Evolutionary conservation across 2,329 filamentous ascomycete genomes (phyloP), one percentile per base, ranked within the genome.

Genomic region (Lomentospora prolificans): DNA sequence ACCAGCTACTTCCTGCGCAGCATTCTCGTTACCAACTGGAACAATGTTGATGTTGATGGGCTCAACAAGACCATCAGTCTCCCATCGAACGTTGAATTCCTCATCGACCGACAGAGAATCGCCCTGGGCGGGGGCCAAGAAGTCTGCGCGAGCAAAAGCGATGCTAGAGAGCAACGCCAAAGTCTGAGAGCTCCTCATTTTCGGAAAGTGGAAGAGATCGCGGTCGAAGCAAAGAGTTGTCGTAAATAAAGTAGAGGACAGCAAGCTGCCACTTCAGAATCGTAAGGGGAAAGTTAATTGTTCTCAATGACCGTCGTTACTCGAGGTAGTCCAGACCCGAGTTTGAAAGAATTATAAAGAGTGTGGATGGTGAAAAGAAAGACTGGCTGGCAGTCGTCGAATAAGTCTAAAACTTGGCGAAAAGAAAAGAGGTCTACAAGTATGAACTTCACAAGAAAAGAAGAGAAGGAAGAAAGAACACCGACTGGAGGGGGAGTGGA

Each of bases 141-240:
- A 54, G 8, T 53, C 44, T 3, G 55, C 55, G 3, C 41, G 39
- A 41, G 14, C 51, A 10, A 57, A 28, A 12, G 55, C 55, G n/a
- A 57, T 51, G 51, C 55, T 41, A 14, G 51, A 50, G 14, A 57
- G 50, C 27, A 57, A 51, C 28, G 51, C 50, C 4, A 57, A n/a
- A 19, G 50, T 54, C 46, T 50, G 41, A n/a, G 46, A 52, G 3
- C 48, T 53, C 22, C 44, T 41, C 55, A 57, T 57, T 10, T 54
- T 57, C 17, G 27, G 33, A 50, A 19, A 9, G 14, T 51, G 6
- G 51, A 44, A 41, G 41, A 14, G 22, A 14, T 25, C 9, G 14
- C 14, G 27, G 41, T 31, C 25, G 14, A 36, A n/a, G 6, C 17
- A 30, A 46, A 54, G 17, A 10, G 9, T 27, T 2, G 28, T 25